Evolutionary conservation across 192 early-diverging fungal genomes (phyloP).

Genomic region (Linnemannia hyalina): DNA sequence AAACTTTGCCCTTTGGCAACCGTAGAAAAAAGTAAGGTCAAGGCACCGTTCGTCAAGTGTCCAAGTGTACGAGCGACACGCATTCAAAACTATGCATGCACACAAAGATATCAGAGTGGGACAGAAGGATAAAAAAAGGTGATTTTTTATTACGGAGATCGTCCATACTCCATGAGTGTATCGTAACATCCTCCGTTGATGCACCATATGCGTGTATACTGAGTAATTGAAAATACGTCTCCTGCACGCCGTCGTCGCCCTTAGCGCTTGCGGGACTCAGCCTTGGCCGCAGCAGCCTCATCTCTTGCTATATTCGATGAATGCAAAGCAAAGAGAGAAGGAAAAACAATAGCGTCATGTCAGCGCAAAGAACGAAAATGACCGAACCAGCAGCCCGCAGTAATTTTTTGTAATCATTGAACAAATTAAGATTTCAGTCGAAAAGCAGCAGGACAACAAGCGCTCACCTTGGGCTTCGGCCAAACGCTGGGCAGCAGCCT

Average conservation of each 20-base stretch:
- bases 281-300: constrained; percentile 57
- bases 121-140: background rate
- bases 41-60: background rate
- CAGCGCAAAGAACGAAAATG: background rate
- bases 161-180: background rate
- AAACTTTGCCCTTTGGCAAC: background rate
- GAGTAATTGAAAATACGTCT: background rate
- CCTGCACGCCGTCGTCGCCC: background rate
- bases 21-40: background rate
- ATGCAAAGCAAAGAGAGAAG: background rate
- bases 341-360: background rate
- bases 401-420: background rate
- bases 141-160: constrained; percentile 2
- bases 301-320: constrained; percentile 27
- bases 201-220: background rate
- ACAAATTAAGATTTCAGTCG: background rate
- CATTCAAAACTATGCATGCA: background rate
- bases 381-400: constrained; percentile 2
- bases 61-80: background rate
- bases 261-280: constrained; percentile 44
- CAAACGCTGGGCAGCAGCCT: constrained; percentile 62
- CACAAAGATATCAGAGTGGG: background rate
- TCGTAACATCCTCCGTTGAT: background rate
- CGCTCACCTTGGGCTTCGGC: constrained; percentile 58
- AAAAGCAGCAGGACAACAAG: background rate